Percentiles rank a stretch among this genome's conserved stretches.
Evolutionary conservation across 305 asterid genomes (phyloP).

Genomic region (Ajuga reptans): DNA sequence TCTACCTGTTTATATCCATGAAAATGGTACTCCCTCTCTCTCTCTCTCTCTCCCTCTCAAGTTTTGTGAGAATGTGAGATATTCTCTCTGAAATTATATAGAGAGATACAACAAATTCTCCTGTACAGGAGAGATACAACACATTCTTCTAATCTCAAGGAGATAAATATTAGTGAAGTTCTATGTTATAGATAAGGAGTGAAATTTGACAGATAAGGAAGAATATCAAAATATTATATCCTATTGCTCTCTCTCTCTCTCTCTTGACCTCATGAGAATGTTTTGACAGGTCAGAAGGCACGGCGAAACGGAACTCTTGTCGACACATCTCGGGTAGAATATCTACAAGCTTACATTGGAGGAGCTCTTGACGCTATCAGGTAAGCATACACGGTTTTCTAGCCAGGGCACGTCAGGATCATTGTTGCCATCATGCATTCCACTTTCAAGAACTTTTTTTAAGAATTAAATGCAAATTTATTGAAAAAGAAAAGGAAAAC

Average conservation of each 20-base stretch:
- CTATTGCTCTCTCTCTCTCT: not conserved
- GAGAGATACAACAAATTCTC: no score
- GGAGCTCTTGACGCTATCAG: slow-evolving; percentile 41
- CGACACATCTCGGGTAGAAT: slow-evolving; percentile 37
- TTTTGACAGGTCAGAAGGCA: slow-evolving; percentile 27
- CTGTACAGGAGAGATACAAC: no score
- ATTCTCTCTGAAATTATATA: no score
- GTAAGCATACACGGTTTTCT: slow-evolving; percentile 9
- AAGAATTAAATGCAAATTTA: not conserved
- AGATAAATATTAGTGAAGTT: no score
- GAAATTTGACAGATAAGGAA: no score
- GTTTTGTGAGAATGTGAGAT: no score
- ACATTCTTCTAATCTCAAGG: no score
- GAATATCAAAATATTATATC: no score
- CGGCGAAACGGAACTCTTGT: slow-evolving; percentile 32
- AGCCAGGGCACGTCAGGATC: not conserved
- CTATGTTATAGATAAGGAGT: no score
- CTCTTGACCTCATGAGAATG: not conserved
- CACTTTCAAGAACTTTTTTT: not conserved
- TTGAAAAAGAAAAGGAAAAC: no score
- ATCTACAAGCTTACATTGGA: slow-evolving; percentile 36
- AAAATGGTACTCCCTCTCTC: slow-evolving; percentile 38
- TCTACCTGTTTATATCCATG: slow-evolving; percentile 40
- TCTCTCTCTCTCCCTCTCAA: not conserved
- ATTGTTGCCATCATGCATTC: not conserved